phyloP scores from a whole-genome alignment of 495 filamentous ascomycete genomes.

The Penicillium turbatum region DNA sequence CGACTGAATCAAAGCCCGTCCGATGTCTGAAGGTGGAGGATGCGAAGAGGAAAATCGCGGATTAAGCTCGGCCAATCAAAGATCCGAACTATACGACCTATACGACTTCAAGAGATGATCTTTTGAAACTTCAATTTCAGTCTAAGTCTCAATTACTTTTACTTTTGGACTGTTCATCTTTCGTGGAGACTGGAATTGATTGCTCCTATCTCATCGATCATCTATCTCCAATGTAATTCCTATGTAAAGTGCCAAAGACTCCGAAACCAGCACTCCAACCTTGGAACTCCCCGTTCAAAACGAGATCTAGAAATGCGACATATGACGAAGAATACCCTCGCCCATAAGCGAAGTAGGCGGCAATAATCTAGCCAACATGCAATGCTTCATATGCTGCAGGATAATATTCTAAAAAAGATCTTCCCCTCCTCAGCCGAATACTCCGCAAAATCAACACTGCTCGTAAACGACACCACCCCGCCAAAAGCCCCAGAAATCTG shows the following conservation, averaged over 20 bases:
- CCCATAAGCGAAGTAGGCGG: too few relatives aligned
- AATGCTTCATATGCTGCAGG: not conserved
- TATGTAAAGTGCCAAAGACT: too few relatives aligned
- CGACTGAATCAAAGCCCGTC: not conserved
- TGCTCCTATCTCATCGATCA: too few relatives aligned
- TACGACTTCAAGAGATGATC: not conserved
- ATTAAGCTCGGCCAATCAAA: constrained; percentile 23
- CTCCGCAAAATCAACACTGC: not conserved
- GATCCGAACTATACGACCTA: constrained; percentile 16
- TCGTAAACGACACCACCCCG: not conserved
- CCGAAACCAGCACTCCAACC: too few relatives aligned
- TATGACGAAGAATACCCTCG: too few relatives aligned
- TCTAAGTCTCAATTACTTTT: not conserved
- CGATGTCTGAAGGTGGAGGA: not conserved
- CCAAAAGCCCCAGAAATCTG: not conserved
- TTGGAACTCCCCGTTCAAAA: too few relatives aligned
- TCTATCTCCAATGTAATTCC: too few relatives aligned
- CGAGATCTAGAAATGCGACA: too few relatives aligned
- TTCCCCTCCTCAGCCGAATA: not conserved
- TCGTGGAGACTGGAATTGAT: too few relatives aligned
- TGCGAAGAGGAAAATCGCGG: not conserved
- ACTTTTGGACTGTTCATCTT: too few relatives aligned
- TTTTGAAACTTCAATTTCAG: not conserved
- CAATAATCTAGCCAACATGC: not conserved
- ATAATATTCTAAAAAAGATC: not conserved